Base-by-base conservation (phyloP, 805 yeast species). In the Saccharomycopsis guyanensis region DNA sequence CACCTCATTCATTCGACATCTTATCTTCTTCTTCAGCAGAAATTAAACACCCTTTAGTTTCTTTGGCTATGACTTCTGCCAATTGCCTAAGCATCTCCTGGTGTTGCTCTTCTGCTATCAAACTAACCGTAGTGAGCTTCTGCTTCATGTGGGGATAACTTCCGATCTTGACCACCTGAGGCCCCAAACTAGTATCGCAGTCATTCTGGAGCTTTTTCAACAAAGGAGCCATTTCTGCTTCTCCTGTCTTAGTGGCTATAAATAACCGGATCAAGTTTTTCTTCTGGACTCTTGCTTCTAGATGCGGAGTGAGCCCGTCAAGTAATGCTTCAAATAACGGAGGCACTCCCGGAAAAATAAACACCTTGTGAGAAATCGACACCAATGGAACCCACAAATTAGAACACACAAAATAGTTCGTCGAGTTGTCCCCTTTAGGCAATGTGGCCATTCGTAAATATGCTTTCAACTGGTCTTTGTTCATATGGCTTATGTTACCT, bases 331-430 rank as follows among this genome's bases (percentile, higher is more conserved):
- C 73, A 61, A 85, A 88, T 25, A 87, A 64, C 52, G 75, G 78
- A 0, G 96, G 95, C 7, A 88, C 80, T 0, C 96, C 96, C 0
- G 96, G 96, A 38, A 87, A 68, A 12, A 88, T 74, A 56, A 76
- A 81, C 1, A 86, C 78, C 54, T 78, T 76, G 31, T 73, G 57
- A 40, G 79, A 69, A n/a, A 87, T 66, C 0, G 77, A 76, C 2
- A 86, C 88, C 3, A 86, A 71, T 0, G 96, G 96, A 2, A 87
- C 94, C 96, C 96, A 87, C 12, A 82, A 64, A 12, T 72, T 69
- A 3, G 75, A 78, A 6, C 65, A 53, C 1, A 75, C 66, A 54
- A 68, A 80, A 39, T 69, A 63, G 38, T 69, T 73, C 42, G 67
- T 68, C 3, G 78, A 79, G 13, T 57, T 35, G 1, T 55, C 55